These are phyloP conservation scores for Hibiscus mutabilis DNA, from an alignment of 345 rosid species.

Conservation along the genomic window DNA sequence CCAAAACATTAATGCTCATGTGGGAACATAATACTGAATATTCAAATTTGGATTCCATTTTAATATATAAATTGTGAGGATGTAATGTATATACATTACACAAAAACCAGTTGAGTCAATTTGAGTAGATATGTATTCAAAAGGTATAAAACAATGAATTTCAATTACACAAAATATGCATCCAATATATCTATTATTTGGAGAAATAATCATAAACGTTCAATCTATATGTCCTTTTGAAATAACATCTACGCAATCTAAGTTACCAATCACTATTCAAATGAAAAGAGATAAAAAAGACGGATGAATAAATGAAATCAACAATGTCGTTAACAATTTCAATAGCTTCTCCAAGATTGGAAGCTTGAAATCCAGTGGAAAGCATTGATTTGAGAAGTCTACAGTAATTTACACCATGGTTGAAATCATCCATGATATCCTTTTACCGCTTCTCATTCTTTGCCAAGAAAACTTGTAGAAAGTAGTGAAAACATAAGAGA, in stretches of 20 bases:
- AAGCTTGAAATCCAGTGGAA: conserved; percentile 91
- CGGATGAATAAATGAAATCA: conserved; percentile 6
- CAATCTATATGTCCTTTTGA: not conserved
- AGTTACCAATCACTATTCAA: no score
- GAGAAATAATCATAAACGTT: not conserved
- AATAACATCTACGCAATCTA: no score
- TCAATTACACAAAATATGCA: not conserved
- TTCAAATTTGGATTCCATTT: not conserved
- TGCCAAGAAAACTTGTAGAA: no score
- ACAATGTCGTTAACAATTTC: conserved; percentile 79
- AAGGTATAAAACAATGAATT: not conserved
- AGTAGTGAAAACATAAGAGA: no score
- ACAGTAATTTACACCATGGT: conserved; percentile 54
- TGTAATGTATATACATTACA: not conserved
- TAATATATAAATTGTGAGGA: not conserved
- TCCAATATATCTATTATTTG: not conserved
- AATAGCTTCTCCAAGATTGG: conserved; percentile 90
- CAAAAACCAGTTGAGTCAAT: not conserved
- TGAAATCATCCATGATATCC: no score
- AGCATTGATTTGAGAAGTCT: conserved; percentile 64
- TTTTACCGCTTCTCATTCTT: no score
- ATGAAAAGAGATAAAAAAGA: not conserved
- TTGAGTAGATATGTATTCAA: no score
- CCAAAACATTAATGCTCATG: not conserved
- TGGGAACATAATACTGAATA: not conserved